Conservation (phyloP, 108 stramenopile genomes). For the Stephanodiscus minutulus region DNA sequence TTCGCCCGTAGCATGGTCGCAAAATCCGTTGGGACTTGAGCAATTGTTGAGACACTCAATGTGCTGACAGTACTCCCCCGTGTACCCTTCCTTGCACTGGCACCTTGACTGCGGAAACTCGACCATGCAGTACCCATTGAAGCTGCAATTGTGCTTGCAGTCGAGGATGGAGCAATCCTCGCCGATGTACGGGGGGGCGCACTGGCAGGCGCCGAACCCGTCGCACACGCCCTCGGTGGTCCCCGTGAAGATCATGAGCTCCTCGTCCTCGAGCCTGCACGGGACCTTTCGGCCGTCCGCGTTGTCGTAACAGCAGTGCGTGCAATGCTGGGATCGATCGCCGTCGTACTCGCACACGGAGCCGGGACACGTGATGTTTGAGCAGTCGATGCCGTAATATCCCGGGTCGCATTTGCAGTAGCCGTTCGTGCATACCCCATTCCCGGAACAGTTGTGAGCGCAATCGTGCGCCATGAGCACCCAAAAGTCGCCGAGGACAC, state of each 20-base stretch:
- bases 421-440: constrained; percentile 81
- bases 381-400: constrained; percentile 84
- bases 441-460: constrained; percentile 64
- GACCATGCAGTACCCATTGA: constrained; percentile 85
- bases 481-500: constrained; percentile 74
- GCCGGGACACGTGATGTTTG: constrained; percentile 83
- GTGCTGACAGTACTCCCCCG: constrained; percentile 64
- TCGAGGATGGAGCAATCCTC: constrained; percentile 80
- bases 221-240: constrained; percentile 84
- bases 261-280: constrained; percentile 50
- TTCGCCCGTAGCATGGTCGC: constrained; percentile 64
- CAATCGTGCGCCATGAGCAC: constrained; percentile 63
- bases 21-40: constrained; percentile 81
- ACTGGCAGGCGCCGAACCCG: constrained; percentile 87
- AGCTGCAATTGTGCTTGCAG: constrained; percentile 75
- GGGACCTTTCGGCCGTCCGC: constrained; percentile 56
- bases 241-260: constrained; percentile 52
- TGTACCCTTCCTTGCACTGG: constrained; percentile 84
- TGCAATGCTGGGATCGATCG: constrained; percentile 56
- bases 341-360: constrained; percentile 82
- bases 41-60: constrained; percentile 85
- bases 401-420: constrained; percentile 78
- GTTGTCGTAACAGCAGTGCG: constrained; percentile 81
- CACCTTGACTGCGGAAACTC: constrained; percentile 86
- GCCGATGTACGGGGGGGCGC: constrained; percentile 85